Base-by-base conservation (phyloP, 2,329 filamentous ascomycete species). In the Colletotrichum siamense region DNA sequence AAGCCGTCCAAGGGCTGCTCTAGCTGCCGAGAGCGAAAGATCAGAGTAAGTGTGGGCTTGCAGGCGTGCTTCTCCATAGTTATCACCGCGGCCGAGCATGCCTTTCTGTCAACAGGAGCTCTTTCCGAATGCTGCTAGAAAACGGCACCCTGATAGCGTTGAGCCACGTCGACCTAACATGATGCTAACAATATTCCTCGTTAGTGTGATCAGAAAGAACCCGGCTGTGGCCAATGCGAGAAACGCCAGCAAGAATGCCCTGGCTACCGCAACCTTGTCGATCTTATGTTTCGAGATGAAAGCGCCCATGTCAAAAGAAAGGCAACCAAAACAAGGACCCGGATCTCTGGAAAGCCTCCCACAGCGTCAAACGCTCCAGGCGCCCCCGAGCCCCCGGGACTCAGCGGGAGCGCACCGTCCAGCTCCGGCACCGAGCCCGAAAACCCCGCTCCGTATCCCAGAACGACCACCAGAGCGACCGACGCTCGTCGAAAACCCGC, bases 251-350 rank as follows among this genome's bases (percentile, higher is more conserved):
- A 88, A 69, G 75, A 82, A 82, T 92, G 90, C 75, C 89, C 90
- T 36, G 90, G 90, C 71, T 92, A 92, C 79, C 85, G 90, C 59
- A 89, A 90, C 77, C 84, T 89, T 65, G 86, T 90, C 55, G 90
- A 91, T 78, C 85, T 91, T 76, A 90, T 91, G 85, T 91, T 92
- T 78, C 87, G 90, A 57, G 89, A 91, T 79, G 88, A 91, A 81
- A 91, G 88, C 77, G 87, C 86, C 36, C 88, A 90, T 80, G 89
- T 91, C 71, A 89, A 89, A 78, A 87, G 88, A 79, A 91, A 89
- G 82, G 88, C 87, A 62, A 65, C 74, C 44, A 73, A 69, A 66
- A 86, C 85, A 69, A 85, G 85, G 73, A 84, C 84, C n/a, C 82
- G 81, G 39, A 55, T 34, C n/a, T 73, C 61, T n/a, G 24, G 71